Conservation (phyloP, 2,329 filamentous ascomycete genomes). For the Hypoxylon sp. region DNA sequence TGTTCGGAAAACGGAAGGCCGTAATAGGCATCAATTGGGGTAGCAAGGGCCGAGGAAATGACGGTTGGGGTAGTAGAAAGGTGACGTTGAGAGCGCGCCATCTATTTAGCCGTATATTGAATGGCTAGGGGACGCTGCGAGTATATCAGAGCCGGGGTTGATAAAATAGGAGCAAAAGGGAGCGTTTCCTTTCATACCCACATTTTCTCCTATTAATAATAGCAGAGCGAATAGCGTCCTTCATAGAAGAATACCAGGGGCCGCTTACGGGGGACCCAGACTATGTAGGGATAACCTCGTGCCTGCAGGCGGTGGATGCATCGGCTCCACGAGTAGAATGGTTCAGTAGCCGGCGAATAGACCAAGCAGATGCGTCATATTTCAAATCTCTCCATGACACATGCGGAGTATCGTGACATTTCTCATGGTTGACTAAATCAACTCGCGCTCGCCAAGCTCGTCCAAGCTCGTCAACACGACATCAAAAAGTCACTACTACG, state of each 20-base stretch:
- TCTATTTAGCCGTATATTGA: constrained; percentile 52
- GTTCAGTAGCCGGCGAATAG: constrained; percentile 26
- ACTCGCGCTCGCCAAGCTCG: constrained; percentile 30
- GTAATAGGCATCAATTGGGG: constrained; percentile 40
- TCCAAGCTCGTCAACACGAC: constrained; percentile 35
- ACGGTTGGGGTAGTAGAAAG: constrained; percentile 40
- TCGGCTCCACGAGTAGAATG: constrained; percentile 30
- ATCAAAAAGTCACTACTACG: constrained; percentile 24
- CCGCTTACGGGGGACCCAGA: constrained; percentile 21
- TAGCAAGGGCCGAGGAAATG: constrained; percentile 44
- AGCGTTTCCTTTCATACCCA: constrained; percentile 35
- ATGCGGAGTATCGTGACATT: constrained; percentile 32
- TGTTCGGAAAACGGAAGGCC: constrained; percentile 48
- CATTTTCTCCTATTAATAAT: constrained; percentile 44
- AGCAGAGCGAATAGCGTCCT: constrained; percentile 41
- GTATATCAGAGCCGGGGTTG: constrained; percentile 43
- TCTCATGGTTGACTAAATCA: constrained; percentile 37
- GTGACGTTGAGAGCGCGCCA: constrained; percentile 42
- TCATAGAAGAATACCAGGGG: constrained; percentile 16
- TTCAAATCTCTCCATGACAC: constrained; percentile 38
- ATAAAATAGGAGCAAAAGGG: constrained; percentile 41
- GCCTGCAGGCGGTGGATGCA: constrained; percentile 42
- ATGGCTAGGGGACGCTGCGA: constrained; percentile 30
- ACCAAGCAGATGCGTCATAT: constrained; percentile 43
- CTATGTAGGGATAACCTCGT: constrained; percentile 36